Percentiles rank a stretch among this genome's conserved stretches.
Conservation (phyloP, 192 early-diverging fungal genomes). For the Cladochytrium replicatum region DNA sequence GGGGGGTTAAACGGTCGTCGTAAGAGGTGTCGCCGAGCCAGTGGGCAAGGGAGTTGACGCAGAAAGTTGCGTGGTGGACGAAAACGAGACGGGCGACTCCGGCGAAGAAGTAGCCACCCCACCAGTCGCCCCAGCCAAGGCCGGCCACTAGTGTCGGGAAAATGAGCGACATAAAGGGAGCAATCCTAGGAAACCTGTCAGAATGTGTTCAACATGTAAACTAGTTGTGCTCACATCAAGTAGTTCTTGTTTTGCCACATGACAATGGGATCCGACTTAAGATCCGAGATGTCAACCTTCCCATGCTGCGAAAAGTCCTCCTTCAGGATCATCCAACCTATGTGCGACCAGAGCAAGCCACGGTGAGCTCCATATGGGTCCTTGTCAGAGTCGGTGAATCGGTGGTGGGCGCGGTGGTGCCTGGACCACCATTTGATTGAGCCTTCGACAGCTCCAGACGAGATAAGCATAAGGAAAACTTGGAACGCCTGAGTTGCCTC, state of each 20-base stretch:
- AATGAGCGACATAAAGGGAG: conserved; percentile 61
- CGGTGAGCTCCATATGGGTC: conserved; percentile 75
- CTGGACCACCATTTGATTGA: conserved; percentile 81
- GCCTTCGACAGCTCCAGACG: conserved; percentile 68
- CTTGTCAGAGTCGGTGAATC: conserved; percentile 75
- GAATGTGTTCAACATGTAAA: too few species aligned
- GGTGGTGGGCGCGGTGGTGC: conserved; percentile 79
- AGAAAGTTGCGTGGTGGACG: conserved; percentile 83
- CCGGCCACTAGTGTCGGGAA: conserved; percentile 80
- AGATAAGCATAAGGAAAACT: conserved; percentile 51
- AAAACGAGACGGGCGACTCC: conserved; percentile 60
- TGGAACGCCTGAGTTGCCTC: conserved; percentile 51
- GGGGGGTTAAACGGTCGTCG: conserved; percentile 64
- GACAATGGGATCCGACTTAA: conserved; percentile 62
- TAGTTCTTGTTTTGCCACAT: conserved; percentile 74
- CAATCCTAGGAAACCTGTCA: conserved; percentile 65
- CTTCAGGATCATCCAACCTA: conserved; percentile 80
- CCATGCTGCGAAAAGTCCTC: conserved; percentile 64
- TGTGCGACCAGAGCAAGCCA: conserved; percentile 72
- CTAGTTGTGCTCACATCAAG: conserved; percentile 17
- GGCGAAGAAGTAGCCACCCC: conserved; percentile 73
- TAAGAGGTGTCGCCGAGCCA: conserved; percentile 61
- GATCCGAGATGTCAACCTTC: conserved; percentile 71
- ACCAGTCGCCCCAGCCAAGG: conserved; percentile 70
- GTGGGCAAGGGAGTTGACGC: conserved; percentile 76